phyloP scores from a whole-genome alignment of 805 yeast genomes.

The Yarrowia deformans region DNA sequence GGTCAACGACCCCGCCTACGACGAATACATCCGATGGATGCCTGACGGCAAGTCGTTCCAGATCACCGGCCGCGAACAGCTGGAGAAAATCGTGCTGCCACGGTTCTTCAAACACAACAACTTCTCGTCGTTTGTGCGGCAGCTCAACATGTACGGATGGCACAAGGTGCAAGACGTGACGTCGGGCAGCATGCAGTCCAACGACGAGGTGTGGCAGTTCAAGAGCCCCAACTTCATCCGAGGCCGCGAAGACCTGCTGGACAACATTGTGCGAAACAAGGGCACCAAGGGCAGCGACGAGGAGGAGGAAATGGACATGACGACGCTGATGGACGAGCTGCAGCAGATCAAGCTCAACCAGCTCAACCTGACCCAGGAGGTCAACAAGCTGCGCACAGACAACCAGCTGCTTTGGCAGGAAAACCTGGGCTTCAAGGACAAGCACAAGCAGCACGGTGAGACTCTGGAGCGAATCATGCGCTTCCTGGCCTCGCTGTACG shows the following conservation, averaged over 20 bases:
- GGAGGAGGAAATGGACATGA: slow-evolving; percentile 54
- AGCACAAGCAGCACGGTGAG: slow-evolving; percentile 83
- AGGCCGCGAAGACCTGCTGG: slow-evolving; percentile 84
- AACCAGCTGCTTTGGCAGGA: slow-evolving; percentile 93
- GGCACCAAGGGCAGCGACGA: slow-evolving; percentile 56
- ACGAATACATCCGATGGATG: slow-evolving; percentile 80
- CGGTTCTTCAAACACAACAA: slow-evolving; percentile 94
- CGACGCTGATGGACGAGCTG: slow-evolving; percentile 70
- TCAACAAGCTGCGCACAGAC: slow-evolving; percentile 81
- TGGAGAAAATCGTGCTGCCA: slow-evolving; percentile 85
- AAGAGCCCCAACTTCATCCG: slow-evolving; percentile 78
- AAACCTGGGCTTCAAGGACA: slow-evolving; percentile 79
- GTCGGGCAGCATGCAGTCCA: slow-evolving; percentile 60
- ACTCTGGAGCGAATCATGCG: slow-evolving; percentile 86
- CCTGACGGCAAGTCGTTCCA: slow-evolving; percentile 85
- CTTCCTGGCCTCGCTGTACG: slow-evolving; percentile 84
- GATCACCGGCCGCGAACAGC: slow-evolving; percentile 80
- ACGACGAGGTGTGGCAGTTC: slow-evolving; percentile 89
- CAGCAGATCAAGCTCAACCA: slow-evolving; percentile 82
- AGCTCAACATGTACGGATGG: slow-evolving; percentile 98
- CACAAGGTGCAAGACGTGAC: slow-evolving; percentile 95
- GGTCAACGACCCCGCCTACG: slow-evolving; percentile 82
- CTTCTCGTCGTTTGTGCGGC: slow-evolving; percentile 95
- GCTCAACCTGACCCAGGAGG: slow-evolving; percentile 79
- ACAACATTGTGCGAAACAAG: slow-evolving; percentile 80